Conservation (phyloP, 352 stramenopile species). For the Phytopythium chamaehyphon region DNA sequence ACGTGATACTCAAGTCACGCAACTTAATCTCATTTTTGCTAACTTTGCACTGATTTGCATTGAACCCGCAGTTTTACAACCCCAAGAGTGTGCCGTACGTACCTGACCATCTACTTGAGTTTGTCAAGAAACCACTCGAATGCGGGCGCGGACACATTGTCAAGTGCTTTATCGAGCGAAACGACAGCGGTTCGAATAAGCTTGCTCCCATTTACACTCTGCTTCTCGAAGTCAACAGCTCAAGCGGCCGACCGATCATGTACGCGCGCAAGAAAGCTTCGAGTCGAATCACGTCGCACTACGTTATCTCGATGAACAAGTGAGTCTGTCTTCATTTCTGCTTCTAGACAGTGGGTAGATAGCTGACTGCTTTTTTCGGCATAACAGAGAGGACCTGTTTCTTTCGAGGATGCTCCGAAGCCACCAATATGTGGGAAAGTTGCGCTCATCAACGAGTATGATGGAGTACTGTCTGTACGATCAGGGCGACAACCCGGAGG, state of each 20-base stretch:
- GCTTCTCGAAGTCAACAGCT: constrained; percentile 81
- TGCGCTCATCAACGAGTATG: constrained; percentile 73
- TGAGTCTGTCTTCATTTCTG: constrained; percentile 10
- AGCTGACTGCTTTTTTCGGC: not conserved
- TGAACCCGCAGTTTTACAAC: constrained; percentile 63
- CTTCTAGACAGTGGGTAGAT: not conserved
- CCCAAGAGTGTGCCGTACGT: constrained; percentile 80
- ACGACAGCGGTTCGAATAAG: constrained; percentile 72
- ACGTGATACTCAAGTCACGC: not conserved
- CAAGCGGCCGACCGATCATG: constrained; percentile 77
- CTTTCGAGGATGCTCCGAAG: constrained; percentile 74
- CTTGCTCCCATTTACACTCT: constrained; percentile 82
- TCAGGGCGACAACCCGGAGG: constrained; percentile 79
- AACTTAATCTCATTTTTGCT: not conserved
- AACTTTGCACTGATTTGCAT: not conserved
- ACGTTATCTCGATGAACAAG: constrained; percentile 85
- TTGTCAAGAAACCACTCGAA: constrained; percentile 74
- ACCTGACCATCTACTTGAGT: constrained; percentile 75
- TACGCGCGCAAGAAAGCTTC: constrained; percentile 77
- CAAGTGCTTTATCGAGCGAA: constrained; percentile 89
- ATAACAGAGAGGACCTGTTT: constrained; percentile 66
- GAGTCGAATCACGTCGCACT: constrained; percentile 79
- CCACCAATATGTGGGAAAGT: constrained; percentile 85
- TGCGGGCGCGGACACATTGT: constrained; percentile 74
- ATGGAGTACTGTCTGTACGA: constrained; percentile 88